Percentiles rank a stretch among this genome's conserved stretches.
phyloP scores from a whole-genome alignment of 352 stramenopile species.

The Pythium vanterpoolii region DNA sequence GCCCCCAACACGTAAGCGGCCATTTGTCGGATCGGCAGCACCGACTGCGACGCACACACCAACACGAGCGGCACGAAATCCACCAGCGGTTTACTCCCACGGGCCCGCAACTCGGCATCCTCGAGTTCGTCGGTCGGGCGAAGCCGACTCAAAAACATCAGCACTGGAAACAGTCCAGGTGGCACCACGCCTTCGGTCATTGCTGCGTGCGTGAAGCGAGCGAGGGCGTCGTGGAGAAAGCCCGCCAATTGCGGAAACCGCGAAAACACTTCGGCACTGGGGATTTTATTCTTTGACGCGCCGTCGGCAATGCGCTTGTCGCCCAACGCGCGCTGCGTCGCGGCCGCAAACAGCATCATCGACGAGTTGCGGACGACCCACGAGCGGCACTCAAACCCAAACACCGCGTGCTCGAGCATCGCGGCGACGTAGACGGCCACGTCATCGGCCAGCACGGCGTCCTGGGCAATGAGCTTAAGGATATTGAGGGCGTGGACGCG shows the following conservation, averaged over 20 bases:
- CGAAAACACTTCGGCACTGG: conserved; percentile 72
- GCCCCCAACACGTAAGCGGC: conserved; percentile 68
- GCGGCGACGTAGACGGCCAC: conserved; percentile 76
- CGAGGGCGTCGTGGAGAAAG: conserved; percentile 61
- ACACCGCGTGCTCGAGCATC: conserved; percentile 82
- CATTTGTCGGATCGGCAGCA: conserved; percentile 80
- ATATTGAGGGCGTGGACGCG: conserved; percentile 89
- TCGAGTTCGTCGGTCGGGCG: conserved; percentile 57
- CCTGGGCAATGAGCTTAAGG: conserved; percentile 87
- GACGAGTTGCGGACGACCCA: conserved; percentile 90
- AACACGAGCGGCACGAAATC: conserved; percentile 70
- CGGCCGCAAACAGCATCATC: conserved; percentile 90
- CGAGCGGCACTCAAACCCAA: conserved; percentile 78
- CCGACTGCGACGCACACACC: conserved; percentile 60
- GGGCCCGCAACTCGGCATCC: conserved; percentile 18
- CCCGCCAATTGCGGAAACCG: conserved; percentile 66
- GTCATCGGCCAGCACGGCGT: conserved; percentile 84
- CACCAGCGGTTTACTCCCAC: conserved; percentile 27
- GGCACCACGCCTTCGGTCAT: conserved; percentile 30
- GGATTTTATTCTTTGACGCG: conserved; percentile 52
- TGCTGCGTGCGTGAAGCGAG: conserved; percentile 28
- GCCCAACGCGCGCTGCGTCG: conserved; percentile 72
- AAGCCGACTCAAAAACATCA: conserved; percentile 80
- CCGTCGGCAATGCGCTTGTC: conserved; percentile 84
- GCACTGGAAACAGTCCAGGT: conserved; percentile 65